Evolutionary conservation across 768 basidiomycete genomes (phyloP).

Genomic region (Lyophyllum semitale): DNA sequence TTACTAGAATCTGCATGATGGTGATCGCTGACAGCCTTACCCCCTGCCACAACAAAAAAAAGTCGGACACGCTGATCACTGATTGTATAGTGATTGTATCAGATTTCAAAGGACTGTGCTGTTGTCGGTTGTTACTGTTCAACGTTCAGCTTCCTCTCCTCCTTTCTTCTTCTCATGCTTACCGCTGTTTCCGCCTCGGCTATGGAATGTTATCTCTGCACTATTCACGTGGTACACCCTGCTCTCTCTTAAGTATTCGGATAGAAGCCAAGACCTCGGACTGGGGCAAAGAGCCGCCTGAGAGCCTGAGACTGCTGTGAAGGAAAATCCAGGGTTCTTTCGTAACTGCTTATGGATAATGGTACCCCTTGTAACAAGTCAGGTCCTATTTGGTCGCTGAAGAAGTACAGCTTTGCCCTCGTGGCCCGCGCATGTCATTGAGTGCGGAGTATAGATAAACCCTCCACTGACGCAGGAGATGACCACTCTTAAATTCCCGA

Average conservation of each 20-base stretch:
- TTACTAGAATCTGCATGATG: no score
- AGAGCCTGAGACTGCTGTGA: background rate
- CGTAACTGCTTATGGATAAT: slow-evolving; percentile 3
- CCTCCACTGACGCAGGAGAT: slow-evolving; percentile 24
- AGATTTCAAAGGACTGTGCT: no score
- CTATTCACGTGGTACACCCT: background rate
- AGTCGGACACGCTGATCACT: no score
- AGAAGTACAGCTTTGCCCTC: slow-evolving; percentile 30
- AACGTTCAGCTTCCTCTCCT: no score
- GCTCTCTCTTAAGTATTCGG: background rate
- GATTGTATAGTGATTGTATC: no score
- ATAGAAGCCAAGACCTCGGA: background rate
- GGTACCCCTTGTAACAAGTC: slow-evolving; percentile 3
- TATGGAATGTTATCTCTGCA: background rate
- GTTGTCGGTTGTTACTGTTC: no score
- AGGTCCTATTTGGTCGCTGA: slow-evolving; percentile 21
- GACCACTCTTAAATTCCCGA: slow-evolving; percentile 34
- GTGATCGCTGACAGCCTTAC: no score
- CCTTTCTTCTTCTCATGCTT: background rate
- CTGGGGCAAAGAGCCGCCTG: background rate
- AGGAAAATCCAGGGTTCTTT: background rate
- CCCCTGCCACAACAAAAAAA: no score
- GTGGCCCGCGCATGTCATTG: slow-evolving; percentile 39
- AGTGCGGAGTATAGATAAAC: slow-evolving; percentile 32
- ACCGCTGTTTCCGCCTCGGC: background rate